Conservation (phyloP, 305 asterid species). For the Fraxinus dipetala region DNA sequence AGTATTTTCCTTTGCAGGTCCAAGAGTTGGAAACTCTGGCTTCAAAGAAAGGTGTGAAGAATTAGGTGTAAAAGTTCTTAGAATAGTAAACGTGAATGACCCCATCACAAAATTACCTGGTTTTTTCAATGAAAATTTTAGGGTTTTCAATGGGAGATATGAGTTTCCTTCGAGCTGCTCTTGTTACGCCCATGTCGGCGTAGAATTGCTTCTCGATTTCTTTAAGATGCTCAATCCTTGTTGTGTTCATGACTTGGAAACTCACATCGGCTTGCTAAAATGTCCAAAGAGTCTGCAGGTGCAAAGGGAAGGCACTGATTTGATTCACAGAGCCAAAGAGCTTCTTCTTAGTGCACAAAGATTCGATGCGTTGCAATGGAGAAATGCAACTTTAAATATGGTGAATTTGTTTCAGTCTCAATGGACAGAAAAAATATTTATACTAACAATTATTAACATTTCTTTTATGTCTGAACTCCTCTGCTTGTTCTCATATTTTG, state of each 20-base stretch:
- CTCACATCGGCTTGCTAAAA: constrained; percentile 45
- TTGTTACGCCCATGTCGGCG: constrained; percentile 60
- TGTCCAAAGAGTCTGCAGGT: constrained; percentile 22
- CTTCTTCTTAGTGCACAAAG: constrained; percentile 22
- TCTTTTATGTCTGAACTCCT: neutral
- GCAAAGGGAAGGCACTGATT: constrained; percentile 20
- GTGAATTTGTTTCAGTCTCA: constrained; percentile 36
- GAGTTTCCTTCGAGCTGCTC: constrained; percentile 50
- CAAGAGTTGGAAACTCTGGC: constrained; percentile 62
- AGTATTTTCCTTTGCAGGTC: constrained; percentile 73
- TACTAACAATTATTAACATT: neutral
- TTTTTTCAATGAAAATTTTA: constrained; percentile 47
- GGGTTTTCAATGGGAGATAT: constrained; percentile 32
- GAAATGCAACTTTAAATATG: constrained; percentile 31
- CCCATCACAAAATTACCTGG: constrained; percentile 67
- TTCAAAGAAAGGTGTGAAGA: constrained; percentile 64
- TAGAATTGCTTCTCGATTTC: constrained; percentile 51
- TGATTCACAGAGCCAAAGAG: constrained; percentile 38
- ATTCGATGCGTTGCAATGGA: constrained; percentile 31
- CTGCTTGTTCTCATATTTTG: neutral
- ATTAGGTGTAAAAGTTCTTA: constrained; percentile 50
- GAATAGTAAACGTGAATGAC: constrained; percentile 59
- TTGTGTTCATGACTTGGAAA: constrained; percentile 57
- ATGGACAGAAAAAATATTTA: constrained; percentile 14
- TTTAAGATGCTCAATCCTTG: constrained; percentile 55